phyloP scores from a whole-genome alignment of 1,284 basidiomycete species.

The Entoloma clypeatum region DNA sequence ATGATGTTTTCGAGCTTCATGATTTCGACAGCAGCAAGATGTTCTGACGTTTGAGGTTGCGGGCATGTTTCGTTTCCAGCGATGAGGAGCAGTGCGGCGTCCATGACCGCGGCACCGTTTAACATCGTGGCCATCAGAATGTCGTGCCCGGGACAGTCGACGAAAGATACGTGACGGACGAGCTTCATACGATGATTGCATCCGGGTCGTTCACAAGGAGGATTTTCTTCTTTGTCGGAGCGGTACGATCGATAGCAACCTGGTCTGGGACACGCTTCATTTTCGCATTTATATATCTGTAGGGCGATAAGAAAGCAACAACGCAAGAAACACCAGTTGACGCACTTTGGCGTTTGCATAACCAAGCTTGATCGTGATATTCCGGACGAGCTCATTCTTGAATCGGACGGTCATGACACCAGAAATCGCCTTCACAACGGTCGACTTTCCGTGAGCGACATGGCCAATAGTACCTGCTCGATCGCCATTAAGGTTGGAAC shows the following conservation, averaged over 20 bases:
- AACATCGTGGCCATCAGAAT: conserved; percentile 99
- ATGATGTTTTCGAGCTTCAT: conserved; percentile 99
- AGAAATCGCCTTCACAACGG: conserved; percentile 98
- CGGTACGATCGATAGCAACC: conserved; percentile 94
- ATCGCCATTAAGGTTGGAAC: conserved; percentile 17
- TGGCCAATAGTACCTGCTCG: conserved; percentile 86
- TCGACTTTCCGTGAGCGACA: conserved; percentile 98
- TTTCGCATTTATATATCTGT: conserved; percentile 98
- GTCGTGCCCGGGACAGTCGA: conserved; percentile 94
- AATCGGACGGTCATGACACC: conserved; percentile 99
- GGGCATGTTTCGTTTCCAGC: conserved; percentile 99
- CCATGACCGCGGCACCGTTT: conserved; percentile 99
- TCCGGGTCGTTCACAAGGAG: conserved; percentile 89
- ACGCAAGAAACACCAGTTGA: conserved; percentile 12
- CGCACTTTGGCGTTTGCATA: conserved; percentile 97
- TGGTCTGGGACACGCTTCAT: conserved; percentile 87
- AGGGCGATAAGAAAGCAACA: conserved; percentile 19
- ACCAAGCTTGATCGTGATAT: conserved; percentile 98
- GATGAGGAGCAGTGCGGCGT: conserved; percentile 92
- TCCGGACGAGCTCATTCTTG: conserved; percentile 97
- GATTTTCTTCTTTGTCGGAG: conserved; percentile 91
- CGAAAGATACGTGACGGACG: conserved; percentile 93
- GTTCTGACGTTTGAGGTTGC: conserved; percentile 98
- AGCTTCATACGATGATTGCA: conserved; percentile 91
- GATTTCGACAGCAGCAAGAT: conserved; percentile 97